A percentile compares a stretch with the other conserved stretches of the same genome.
Evolutionary conservation across 257 asterid genomes (phyloP).

Genomic region (Solanum virginianum): DNA sequence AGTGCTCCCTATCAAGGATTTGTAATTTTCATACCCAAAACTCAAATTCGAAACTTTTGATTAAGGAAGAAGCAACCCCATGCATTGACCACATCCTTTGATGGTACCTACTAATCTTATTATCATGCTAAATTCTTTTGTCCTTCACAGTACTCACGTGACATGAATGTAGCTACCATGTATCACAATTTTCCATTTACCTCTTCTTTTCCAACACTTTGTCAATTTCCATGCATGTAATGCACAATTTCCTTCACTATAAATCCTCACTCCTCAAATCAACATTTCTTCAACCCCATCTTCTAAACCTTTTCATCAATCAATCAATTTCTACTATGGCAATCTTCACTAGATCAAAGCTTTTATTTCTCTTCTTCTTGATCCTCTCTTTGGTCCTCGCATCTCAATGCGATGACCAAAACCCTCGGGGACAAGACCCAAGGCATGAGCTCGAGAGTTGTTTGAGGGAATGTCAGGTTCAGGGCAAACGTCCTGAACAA

Average conservation of each 20-base stretch:
- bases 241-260: background rate
- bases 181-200: background rate
- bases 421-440: constrained; percentile 4
- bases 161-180: background rate
- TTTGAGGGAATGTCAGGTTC: background rate
- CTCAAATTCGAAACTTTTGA: too few species aligned
- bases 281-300: background rate
- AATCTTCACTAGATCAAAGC: background rate
- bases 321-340: background rate
- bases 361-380: background rate
- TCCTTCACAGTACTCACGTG: background rate
- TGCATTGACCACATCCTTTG: too few species aligned
- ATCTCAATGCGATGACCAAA: background rate
- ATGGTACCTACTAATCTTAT: too few species aligned
- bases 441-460: constrained; percentile 4
- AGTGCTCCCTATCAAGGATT: too few species aligned
- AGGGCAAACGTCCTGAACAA: background rate
- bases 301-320: background rate
- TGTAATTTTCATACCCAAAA: too few species aligned
- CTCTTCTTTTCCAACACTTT: background rate
- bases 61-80: too few species aligned
- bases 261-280: background rate
- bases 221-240: background rate
- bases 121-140: background rate
- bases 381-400: background rate